phyloP scores from a whole-genome alignment of 108 stramenopile genomes.

The Skeletonema costatum region DNA sequence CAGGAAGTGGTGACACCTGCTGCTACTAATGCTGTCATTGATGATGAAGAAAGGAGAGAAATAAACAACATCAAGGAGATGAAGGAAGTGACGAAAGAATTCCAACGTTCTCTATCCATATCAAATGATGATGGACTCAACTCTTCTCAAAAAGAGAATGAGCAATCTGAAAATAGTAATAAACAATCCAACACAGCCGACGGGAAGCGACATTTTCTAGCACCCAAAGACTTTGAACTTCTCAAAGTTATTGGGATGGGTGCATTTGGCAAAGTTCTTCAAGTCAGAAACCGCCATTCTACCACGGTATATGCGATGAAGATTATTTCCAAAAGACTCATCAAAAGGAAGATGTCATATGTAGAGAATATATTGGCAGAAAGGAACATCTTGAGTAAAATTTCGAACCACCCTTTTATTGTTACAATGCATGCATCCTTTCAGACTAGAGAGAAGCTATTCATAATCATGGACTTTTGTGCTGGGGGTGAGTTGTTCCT shows the following conservation, averaged over 20 bases:
- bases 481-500: slow-evolving; percentile 97
- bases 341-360: slow-evolving; percentile 78
- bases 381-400: slow-evolving; percentile 91
- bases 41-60: neutral
- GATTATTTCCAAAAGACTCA: slow-evolving; percentile 91
- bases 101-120: neutral
- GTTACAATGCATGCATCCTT: slow-evolving; percentile 96
- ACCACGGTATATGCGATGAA: slow-evolving; percentile 94
- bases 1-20: neutral
- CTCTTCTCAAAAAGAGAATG: neutral
- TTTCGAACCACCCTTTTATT: slow-evolving; percentile 93
- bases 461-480: slow-evolving; percentile 97
- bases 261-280: slow-evolving; percentile 98
- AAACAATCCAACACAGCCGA: neutral
- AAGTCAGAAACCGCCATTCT: slow-evolving; percentile 82
- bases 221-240: slow-evolving; percentile 88
- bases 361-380: slow-evolving; percentile 91
- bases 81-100: slow-evolving; percentile 4
- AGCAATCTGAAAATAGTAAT: neutral
- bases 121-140: neutral
- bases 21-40: neutral
- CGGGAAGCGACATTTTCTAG: slow-evolving; percentile 54
- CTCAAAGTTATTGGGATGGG: slow-evolving; percentile 96
- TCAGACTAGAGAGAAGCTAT: slow-evolving; percentile 94
- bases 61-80: slow-evolving; percentile 3